Evolutionary conservation across 768 basidiomycete species (phyloP), one percentile per base, ranked within the genome.

Genomic region (Tubosaeta brunneosetosa): DNA sequence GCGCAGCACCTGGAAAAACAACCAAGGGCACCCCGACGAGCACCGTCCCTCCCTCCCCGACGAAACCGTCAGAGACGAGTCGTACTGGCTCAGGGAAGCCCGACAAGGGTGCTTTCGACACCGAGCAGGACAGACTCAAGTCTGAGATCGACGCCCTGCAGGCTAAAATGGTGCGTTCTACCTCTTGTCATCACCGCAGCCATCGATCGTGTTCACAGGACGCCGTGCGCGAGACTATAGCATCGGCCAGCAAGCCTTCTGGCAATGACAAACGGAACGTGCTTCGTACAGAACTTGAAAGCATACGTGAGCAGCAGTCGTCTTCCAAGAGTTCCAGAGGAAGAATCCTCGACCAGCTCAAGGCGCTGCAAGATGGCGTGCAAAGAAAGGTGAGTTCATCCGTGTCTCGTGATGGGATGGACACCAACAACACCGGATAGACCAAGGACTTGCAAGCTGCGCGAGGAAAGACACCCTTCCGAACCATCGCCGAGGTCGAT

Each of bases 391-490:
- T 89, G 56, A 34, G 60, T 49, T 6, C 16, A 6, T 7, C 13
- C 27, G 3, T 49, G 17, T 14, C 31, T 12, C 37, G 34, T 34
- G 6, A 26, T 44, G 36, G 12, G 27, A 31, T 41, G 56, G 22
- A 58, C 13, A 13, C 51, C 17, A 57, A 52, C 17, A 47, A 36
- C n/a, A 14, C 22, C 12, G 40, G 36, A 32, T 26, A 95, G 91
- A 79, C 85, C 62, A 93, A 94, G 71, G 93, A 92, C 63, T 76
- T 97, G 56, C 86, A 97, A 66, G 77, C 86, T 44, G 78, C 88
- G 6, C 86, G 85, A 69, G 74, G 80, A 27, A 98, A 95, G 72
- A 75, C 79, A 1, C 73, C 81, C 14, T 97, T 81, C 74, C 94
- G 88, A 74, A 84, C 80, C 17, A 84, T 87, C 36, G 84, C 77